phyloP scores from a whole-genome alignment of 2,329 filamentous ascomycete genomes.

The Penicillium olsonii region DNA sequence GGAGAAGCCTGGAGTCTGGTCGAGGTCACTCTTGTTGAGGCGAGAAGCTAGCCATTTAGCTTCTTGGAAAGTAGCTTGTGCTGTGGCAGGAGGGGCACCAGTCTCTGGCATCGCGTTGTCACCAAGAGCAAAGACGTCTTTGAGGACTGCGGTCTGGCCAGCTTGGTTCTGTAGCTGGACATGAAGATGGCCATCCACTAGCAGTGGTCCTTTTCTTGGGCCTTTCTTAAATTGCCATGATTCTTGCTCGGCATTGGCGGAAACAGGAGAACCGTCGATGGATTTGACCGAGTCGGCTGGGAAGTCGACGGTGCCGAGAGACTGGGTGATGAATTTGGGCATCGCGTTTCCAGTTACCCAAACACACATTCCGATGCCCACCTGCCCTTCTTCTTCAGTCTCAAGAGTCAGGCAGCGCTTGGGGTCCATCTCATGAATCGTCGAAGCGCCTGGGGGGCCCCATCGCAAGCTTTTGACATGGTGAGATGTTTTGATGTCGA shows the following conservation, averaged over 20 bases:
- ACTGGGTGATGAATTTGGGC: conserved; percentile 34
- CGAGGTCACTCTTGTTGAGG: conserved; percentile 53
- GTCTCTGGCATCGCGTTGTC: conserved; percentile 59
- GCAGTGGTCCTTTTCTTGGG: conserved; percentile 49
- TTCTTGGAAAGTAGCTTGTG: conserved; percentile 61
- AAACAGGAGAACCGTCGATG: conserved; percentile 20
- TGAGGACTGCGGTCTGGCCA: conserved; percentile 45
- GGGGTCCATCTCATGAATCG: conserved; percentile 43
- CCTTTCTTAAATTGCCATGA: conserved; percentile 55
- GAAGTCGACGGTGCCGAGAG: conserved; percentile 35
- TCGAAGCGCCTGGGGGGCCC: conserved; percentile 47
- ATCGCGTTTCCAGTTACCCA: conserved; percentile 52
- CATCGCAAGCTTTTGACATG: conserved; percentile 56
- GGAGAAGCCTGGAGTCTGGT: conserved; percentile 45
- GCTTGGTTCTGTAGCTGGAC: conserved; percentile 51
- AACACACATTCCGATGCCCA: conserved; percentile 62
- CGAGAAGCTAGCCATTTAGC: conserved; percentile 58
- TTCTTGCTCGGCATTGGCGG: conserved; percentile 13
- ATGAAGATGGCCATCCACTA: conserved; percentile 59
- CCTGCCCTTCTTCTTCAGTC: conserved; percentile 59
- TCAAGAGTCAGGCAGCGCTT: conserved; percentile 54
- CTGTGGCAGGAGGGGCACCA: conserved; percentile 57
- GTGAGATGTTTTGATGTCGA: conserved; percentile 60
- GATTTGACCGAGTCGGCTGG: conserved; percentile 32
- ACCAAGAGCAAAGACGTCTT: conserved; percentile 58